Evolutionary conservation across 257 asterid species (phyloP), one percentile per base, ranked within the genome.

Genomic region (Solanum megistacrolobum): DNA sequence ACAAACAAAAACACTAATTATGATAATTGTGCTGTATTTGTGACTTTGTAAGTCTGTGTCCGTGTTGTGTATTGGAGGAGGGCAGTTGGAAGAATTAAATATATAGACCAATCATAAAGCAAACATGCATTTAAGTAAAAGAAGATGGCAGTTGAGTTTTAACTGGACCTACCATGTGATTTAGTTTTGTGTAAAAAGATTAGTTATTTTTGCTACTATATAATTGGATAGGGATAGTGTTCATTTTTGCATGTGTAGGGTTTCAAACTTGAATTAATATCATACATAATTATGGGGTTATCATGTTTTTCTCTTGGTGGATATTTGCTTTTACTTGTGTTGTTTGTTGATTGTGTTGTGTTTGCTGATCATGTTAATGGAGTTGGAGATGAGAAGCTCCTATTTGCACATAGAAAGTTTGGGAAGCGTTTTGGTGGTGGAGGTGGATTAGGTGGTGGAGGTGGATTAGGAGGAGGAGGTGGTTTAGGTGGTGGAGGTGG

Each of bases 111-210:
- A 81, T 81, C 69, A 20, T 48, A 81, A 31, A 82, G 69, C 11
- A 5, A 48, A 31, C 69, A 48, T 82, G 69, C 86, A 82, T 82
- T 82, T 48, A 82, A 20, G 68, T 82, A 46, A 18, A 9, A 48
- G 69, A 48, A 82, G 86, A 82, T 16, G 1, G 5, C 31, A 6
- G 86, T 82, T 82, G 69, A 48, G 69, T 48, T 48, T 82, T 29
- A 82, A 48, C 20, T 29, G 86, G 86, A 82, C 86, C 86, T 48
- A 82, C 86, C 69, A 82, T 82, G 86, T 82, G 86, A 82, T 43
- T 65, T 65, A 66, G 25, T 69, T 5, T 48, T 10, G 43, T 29
- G 69, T 38, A 32, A 29, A 82, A 81, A 18, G 3, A 6, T 9
- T 10, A 46, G 69, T 82, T 48, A 31, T 52, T 48, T 82, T 48